These are phyloP conservation scores for Lepiota brunneoincarnata DNA, from an alignment of 768 basidiomycete species.

Conservation along the genomic window DNA sequence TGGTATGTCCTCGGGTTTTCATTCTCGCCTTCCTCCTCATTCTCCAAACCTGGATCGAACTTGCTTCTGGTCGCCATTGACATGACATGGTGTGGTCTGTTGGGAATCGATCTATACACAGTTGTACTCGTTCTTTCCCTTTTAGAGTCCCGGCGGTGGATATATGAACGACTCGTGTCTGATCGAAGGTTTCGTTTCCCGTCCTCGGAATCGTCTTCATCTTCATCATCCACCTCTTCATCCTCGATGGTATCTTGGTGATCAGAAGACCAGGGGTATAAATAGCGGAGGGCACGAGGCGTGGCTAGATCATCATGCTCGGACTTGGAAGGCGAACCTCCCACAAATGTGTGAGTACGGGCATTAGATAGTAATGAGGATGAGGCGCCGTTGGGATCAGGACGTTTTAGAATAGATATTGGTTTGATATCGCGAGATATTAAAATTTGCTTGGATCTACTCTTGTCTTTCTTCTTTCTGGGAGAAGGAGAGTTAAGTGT, in stretches of 20 bases:
- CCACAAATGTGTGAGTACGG: conserved; percentile 4
- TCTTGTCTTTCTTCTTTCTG: not conserved
- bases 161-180: conserved; percentile 17
- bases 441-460: not conserved
- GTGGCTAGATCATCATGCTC: not conserved
- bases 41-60: conserved; percentile 7
- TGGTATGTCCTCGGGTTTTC: not conserved
- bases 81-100: not conserved
- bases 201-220: conserved; percentile 16
- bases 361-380: not conserved
- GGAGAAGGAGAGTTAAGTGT: not conserved
- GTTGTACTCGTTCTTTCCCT: not conserved
- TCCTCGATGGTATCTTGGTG: conserved; percentile 4
- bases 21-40: conserved; percentile 7
- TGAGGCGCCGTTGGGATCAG: not conserved
- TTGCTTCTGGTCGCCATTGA: conserved; percentile 9
- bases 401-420: conserved; percentile 8
- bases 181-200: conserved; percentile 18
- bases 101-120: conserved; percentile 3
- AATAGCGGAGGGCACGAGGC: conserved; percentile 2
- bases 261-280: conserved; percentile 6
- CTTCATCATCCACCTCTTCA: conserved; percentile 2
- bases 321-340: not conserved
- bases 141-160: conserved; percentile 17
- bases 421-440: not conserved